These are phyloP conservation scores for Geum urbanum DNA, from an alignment of 306 rosid genomes.

Conservation along the genomic window DNA sequence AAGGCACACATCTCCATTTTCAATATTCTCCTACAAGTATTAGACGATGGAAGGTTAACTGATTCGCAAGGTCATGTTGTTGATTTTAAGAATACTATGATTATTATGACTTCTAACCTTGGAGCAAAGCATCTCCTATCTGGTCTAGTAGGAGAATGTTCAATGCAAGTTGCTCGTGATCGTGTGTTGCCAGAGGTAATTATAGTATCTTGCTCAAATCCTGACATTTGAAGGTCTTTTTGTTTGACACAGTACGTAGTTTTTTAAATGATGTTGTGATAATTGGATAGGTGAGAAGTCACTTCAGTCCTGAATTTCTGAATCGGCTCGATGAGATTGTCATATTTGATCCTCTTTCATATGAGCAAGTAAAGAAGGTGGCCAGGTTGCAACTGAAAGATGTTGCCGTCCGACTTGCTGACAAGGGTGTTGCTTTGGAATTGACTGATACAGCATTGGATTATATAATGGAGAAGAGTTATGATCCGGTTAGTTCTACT, in stretches of 20 bases:
- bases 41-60: slow-evolving; percentile 87
- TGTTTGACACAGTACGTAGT: neutral
- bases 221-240: neutral
- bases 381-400: slow-evolving; percentile 91
- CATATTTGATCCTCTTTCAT: slow-evolving; percentile 80
- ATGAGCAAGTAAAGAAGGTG: slow-evolving; percentile 72
- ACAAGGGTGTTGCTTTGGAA: slow-evolving; percentile 69
- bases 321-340: slow-evolving; percentile 76
- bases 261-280: neutral
- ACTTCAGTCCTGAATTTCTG: slow-evolving; percentile 78
- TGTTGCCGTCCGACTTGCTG: slow-evolving; percentile 67
- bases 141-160: slow-evolving; percentile 63
- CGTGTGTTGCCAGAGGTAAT: slow-evolving; percentile 68
- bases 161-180: slow-evolving; percentile 77
- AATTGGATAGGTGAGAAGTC: slow-evolving; percentile 49
- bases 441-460: slow-evolving; percentile 82
- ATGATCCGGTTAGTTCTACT: slow-evolving; percentile 62
- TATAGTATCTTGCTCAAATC: neutral
- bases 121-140: slow-evolving; percentile 78
- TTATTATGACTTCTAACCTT: slow-evolving; percentile 86
- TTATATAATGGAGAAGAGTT: slow-evolving; percentile 60
- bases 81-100: slow-evolving; percentile 77
- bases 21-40: slow-evolving; percentile 76
- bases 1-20: slow-evolving; percentile 80
- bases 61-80: slow-evolving; percentile 87